These are phyloP conservation scores for Allium fistulosum DNA, from an alignment of 106 monocot genomes.

Conservation along the genomic window DNA sequence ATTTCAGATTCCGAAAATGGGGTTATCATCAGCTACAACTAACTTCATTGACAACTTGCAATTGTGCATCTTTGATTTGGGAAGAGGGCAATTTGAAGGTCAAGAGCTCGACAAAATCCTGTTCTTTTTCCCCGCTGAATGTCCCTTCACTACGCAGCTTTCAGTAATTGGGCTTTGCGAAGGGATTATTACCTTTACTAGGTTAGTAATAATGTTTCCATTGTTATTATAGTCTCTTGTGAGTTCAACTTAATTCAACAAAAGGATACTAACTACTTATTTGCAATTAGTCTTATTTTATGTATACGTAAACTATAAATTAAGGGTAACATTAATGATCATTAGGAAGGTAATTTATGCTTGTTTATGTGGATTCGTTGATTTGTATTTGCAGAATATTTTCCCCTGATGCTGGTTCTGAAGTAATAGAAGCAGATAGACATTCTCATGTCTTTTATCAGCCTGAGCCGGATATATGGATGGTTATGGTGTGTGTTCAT, in stretches of 20 bases:
- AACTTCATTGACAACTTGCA: conserved; percentile 43
- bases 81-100: conserved; percentile 91
- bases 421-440: conserved; percentile 86
- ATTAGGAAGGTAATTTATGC: too few species aligned
- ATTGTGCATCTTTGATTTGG: conserved; percentile 80
- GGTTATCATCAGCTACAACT: conserved; percentile 41
- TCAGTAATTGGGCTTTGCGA: conserved; percentile 89
- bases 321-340: too few species aligned
- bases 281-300: too few species aligned
- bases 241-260: too few species aligned
- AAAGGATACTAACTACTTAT: too few species aligned
- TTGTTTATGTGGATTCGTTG: too few species aligned
- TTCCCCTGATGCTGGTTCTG: conserved; percentile 84
- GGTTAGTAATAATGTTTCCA: conserved; percentile 25
- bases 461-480: conserved; percentile 94
- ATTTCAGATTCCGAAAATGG: conserved; percentile 4
- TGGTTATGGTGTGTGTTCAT: conserved; percentile 63
- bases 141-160: conserved; percentile 55
- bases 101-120: conserved; percentile 96
- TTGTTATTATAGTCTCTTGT: background rate
- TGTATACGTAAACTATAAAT: too few species aligned
- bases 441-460: conserved; percentile 82
- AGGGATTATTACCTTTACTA: conserved; percentile 94
- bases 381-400: conserved; percentile 58
- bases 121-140: conserved; percentile 73